Percentiles rank a stretch among this genome's conserved stretches.
These are phyloP conservation scores for Mitragyna speciosa DNA, from an alignment of 257 asterid species.

Conservation along the genomic window DNA sequence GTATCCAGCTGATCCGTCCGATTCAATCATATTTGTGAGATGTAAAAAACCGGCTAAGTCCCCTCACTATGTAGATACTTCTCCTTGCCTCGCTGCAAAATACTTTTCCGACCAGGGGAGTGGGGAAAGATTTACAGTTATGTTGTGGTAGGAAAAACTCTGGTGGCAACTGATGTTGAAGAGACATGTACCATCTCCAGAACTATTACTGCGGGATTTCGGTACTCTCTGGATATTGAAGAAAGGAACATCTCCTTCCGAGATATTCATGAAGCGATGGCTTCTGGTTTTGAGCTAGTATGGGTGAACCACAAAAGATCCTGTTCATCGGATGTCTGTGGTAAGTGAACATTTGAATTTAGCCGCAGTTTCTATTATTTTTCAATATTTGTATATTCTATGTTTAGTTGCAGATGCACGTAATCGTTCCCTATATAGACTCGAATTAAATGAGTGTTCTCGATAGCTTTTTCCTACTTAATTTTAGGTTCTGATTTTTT, in stretches of 20 bases:
- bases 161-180: constrained; percentile 9
- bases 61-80: not conserved
- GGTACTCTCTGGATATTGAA: not conserved
- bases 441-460: too few relatives aligned
- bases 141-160: not conserved
- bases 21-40: not conserved
- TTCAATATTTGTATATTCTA: too few relatives aligned
- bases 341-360: not conserved
- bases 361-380: too few relatives aligned
- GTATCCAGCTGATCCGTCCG: too few relatives aligned
- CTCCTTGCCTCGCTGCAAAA: not conserved
- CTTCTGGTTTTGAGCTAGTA: not conserved
- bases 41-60: not conserved
- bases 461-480: too few relatives aligned
- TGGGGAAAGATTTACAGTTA: not conserved
- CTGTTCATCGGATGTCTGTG: not conserved
- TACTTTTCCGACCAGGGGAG: not conserved
- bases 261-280: not conserved
- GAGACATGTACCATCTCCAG: constrained; percentile 13
- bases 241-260: not conserved
- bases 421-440: too few relatives aligned
- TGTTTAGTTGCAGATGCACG: too few relatives aligned
- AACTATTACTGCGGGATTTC: not conserved
- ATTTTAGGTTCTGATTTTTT: too few relatives aligned
- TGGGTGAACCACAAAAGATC: not conserved